A percentile compares a stretch with the other conserved stretches of the same genome.
phyloP scores from a whole-genome alignment of 1,284 basidiomycete genomes.

The Apiotrichum domesticum region DNA sequence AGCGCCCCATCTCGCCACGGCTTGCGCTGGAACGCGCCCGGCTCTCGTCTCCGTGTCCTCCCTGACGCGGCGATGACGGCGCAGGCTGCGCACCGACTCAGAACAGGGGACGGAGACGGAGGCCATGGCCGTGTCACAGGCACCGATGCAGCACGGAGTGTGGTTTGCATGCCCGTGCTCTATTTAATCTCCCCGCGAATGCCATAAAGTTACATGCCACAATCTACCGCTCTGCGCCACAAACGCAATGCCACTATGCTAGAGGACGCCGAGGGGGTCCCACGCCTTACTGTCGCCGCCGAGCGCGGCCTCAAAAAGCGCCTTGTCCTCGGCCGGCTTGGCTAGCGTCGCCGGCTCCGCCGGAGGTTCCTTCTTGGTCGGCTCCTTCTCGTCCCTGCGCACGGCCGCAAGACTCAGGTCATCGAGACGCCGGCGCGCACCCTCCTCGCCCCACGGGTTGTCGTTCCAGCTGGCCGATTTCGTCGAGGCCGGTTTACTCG shows the following conservation, averaged over 20 bases:
- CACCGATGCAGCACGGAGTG: no score
- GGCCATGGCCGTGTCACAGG: no score
- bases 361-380: neutral
- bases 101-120: no score
- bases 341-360: neutral
- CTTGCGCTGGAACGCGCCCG: no score
- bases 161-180: no score
- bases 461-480: neutral
- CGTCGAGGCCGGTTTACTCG: neutral
- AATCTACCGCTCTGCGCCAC: neutral
- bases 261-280: conserved; percentile 43
- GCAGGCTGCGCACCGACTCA: no score
- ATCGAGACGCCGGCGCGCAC: conserved; percentile 1
- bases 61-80: no score
- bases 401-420: conserved; percentile 12
- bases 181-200: neutral
- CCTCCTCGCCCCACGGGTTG: conserved; percentile 22
- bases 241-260: neutral
- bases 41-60: no score
- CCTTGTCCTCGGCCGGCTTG: neutral
- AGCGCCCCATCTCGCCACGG: no score
- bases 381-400: neutral
- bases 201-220: neutral
- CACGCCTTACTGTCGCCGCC: conserved; percentile 40
- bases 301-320: conserved; percentile 28